Evolutionary conservation across 129 eudicot species (phyloP).

Genomic region (Arctium minus): DNA sequence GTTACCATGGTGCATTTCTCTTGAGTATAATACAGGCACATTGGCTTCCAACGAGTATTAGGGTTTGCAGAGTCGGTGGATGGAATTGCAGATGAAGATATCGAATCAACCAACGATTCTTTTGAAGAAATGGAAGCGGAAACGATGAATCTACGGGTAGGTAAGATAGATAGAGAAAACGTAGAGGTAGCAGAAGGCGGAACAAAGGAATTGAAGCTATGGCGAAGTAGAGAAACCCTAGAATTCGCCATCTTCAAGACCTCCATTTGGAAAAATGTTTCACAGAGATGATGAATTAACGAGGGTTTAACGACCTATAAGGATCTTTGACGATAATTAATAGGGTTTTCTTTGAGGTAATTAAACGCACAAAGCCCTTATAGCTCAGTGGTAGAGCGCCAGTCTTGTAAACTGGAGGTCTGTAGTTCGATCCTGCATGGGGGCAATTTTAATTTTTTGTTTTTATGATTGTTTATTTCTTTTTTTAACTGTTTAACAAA

Average conservation of each 20-base stretch:
- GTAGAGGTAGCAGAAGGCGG: constrained; percentile 23
- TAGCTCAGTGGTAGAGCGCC: constrained; percentile 99
- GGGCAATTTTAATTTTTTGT: constrained; percentile 27
- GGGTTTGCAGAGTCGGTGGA: constrained; percentile 15
- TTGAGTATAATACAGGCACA: constrained; percentile 79
- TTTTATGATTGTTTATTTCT: too few relatives aligned
- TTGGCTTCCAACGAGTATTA: constrained; percentile 60
- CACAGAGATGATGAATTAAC: not conserved
- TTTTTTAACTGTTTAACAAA: not conserved
- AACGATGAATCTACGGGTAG: constrained; percentile 17
- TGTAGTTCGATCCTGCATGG: constrained; percentile 99
- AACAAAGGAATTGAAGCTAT: not conserved
- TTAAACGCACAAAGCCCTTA: constrained; percentile 44
- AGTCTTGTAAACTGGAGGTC: constrained; percentile 99
- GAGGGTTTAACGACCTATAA: not conserved
- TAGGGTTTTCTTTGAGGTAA: not conserved
- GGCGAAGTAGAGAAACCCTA: constrained; percentile 40
- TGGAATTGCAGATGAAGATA: constrained; percentile 18
- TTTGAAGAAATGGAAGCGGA: constrained; percentile 40
- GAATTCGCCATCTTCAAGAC: constrained; percentile 43
- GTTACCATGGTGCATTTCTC: constrained; percentile 75
- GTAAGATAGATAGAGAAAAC: not conserved
- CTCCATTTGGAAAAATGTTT: not conserved
- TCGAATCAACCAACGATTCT: constrained; percentile 22
- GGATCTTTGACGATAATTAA: too few relatives aligned